Base-by-base conservation (phyloP, 768 basidiomycete species). In the Crucibulum laeve region DNA sequence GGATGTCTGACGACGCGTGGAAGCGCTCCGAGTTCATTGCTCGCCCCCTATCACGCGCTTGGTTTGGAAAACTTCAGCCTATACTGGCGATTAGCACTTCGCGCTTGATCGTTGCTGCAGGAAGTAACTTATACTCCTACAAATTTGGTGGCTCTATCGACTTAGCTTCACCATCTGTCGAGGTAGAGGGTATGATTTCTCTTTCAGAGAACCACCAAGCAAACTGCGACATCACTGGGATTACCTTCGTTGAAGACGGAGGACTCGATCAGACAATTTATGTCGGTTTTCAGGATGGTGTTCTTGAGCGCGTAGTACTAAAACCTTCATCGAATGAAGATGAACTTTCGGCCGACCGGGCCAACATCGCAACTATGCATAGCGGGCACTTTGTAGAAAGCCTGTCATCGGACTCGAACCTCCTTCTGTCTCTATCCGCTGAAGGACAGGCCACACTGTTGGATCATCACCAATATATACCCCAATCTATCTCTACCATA, bases 71-170 rank as follows among this genome's bases (percentile, higher is more conserved):
- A 51, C 59, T 73, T 4, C 81, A 77, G 45, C 81, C 86, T 4
- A 52, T 69, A 10, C 55, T 88, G 26, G 75, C 80, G 21, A 68
- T 82, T 44, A 82, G 70, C 43, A 43, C 61, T 14, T 76, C 76
- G 21, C 67, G 80, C 5, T 63, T 89, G 1, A 47, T 85, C 26
- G 74, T 87, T 33, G 82, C 78, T 11, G 78, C 82, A 4, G 84
- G 83, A 8, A 64, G 62, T 48, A 54, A 56, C 17, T 59, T 89
- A n/a, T 71, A 77, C 49, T 79, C 74, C 5, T 88, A 84, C 54
- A 60, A 49, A 14, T 78, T 87, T 47, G 65, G 61, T 4, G 38
- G 48, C 28, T 46, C 62, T 17, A 39, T 51, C 8, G 48, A 57
- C 19, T 59, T 53, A 21, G 57, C 68, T 19, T 40, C 57, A 2